Evolutionary conservation across 352 stramenopile genomes (phyloP), one percentile per base, ranked within the genome.

Genomic region (Phytophthora megakarya): DNA sequence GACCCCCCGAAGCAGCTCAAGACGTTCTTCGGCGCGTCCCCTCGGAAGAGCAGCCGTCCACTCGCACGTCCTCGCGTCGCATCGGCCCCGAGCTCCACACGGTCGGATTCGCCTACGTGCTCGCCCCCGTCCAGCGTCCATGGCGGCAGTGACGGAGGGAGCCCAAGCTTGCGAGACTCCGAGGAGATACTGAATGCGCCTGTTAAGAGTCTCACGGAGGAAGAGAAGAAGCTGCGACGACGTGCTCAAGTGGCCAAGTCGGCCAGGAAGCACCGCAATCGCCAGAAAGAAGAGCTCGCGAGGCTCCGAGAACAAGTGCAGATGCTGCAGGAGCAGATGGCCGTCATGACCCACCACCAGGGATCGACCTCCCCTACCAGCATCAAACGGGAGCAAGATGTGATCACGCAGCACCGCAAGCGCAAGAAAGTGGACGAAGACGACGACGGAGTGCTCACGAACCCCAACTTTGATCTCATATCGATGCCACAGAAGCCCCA

Each of bases 181-280:
- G 82, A 93, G 53, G 83, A 91, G 51, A 88, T 93, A 62, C 57
- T 93, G n/a, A 88, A 87, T 21, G 82, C 81, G 38, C 85, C 85
- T 2, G 82, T 93, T 2, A 90, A 90, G 66, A 90, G 75, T 46
- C 73, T 93, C n/a, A 93, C 75, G 0, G 85, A 93, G 58, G 81
- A 93, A 40, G 85, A 93, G 55, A 93, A 93, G 57, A 93, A 93
- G 67, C 72, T 92, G 28, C 81, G 85, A 30, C 70, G 85, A 18
- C 81, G 85, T 47, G 85, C 85, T 1, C 85, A 93, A 69, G 85
- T 93, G 56, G 85, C 85, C 51, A 93, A 93, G 60, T 92, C 81
- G 1, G 85, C 85, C 19, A 77, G 85, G 43, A 93, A 93, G 67
- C 85, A 93, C 59, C 82, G 85, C 59, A 93, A 92, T 57, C 76